Conservation (phyloP, 106 monocot genomes). For the Hemerocallis citrina region DNA sequence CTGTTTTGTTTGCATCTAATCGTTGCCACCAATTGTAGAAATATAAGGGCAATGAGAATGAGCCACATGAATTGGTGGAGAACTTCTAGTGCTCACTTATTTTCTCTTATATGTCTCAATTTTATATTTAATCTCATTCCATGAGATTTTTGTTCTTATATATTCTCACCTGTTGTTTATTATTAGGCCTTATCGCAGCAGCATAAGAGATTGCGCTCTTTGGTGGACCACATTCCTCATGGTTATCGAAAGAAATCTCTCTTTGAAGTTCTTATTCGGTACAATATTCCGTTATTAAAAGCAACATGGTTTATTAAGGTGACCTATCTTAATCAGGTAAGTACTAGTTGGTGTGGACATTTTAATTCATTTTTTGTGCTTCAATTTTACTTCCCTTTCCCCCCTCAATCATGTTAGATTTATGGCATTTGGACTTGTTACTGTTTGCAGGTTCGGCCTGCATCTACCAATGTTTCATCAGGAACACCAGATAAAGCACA, state of each 20-base stretch:
- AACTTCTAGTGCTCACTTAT: no score
- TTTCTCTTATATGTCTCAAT: no score
- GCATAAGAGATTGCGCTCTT: slow-evolving; percentile 63
- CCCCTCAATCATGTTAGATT: background rate
- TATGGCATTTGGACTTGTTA: slow-evolving; percentile 2
- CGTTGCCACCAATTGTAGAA: no score
- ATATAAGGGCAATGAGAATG: no score
- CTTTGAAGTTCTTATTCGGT: slow-evolving; percentile 81
- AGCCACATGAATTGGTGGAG: no score
- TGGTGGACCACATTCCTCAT: slow-evolving; percentile 93
- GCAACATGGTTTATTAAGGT: slow-evolving; percentile 99
- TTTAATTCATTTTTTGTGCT: background rate
- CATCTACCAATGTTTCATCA: slow-evolving; percentile 31
- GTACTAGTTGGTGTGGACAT: background rate
- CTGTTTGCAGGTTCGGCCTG: slow-evolving; percentile 40
- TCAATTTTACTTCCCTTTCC: background rate
- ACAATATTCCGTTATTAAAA: slow-evolving; percentile 80
- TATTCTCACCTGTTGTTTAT: slow-evolving; percentile 1
- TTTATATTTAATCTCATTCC: no score
- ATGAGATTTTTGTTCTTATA: background rate
- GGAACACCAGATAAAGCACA: slow-evolving; percentile 71
- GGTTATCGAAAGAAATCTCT: slow-evolving; percentile 87
- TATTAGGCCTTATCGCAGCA: slow-evolving; percentile 75
- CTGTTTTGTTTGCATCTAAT: no score
- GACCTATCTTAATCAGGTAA: slow-evolving; percentile 95